Base-by-base conservation (phyloP, 2,329 filamentous ascomycete species). In the Stagonosporopsis vannaccii region DNA sequence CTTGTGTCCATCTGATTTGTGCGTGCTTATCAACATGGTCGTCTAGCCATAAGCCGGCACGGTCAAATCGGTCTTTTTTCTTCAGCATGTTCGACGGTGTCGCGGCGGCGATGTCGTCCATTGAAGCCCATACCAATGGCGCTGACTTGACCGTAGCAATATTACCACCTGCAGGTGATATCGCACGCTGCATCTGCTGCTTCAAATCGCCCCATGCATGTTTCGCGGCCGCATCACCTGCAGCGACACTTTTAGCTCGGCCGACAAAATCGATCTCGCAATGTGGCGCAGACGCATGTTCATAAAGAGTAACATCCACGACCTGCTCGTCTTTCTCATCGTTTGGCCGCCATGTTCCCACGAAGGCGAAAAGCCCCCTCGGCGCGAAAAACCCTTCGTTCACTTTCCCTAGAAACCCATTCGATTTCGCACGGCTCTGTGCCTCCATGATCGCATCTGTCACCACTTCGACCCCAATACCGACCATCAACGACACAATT, bases 351-450 rank as follows among this genome's bases (percentile, higher is more conserved):
- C 78, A 85, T 1, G 81, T 83, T 75, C 86, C 80, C 37, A 88
- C 75, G 8, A 84, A 70, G 51, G 78, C 81, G 67, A 80, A 82
- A 0, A 87, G 75, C 0, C 85, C 85, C 1, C 79, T 79, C 0
- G 85, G 84, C 26, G 76, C 78, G 67, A 87, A 88, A 58, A 85
- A 81, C 2, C 81, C 75, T 9, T 80, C 75, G 61, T 87, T 87
- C 59, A 85, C 77, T 23, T 74, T 71, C 58, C 85, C 79, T 15
- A 88, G 77, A 62, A 85, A 87, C 0, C 67, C 72, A 60, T 85
- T 86, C 0, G 81, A 78, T 36, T 78, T 72, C 58, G 72, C 68
- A 8, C 65, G 64, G 2, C 52, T 47, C 35, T 75, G 75, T 11
- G 73, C 35, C 57, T 70, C 70, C 26, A 39, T 58, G 19, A 46